phyloP scores from a whole-genome alignment of 768 basidiomycete species.

The Lentinula boryana region DNA sequence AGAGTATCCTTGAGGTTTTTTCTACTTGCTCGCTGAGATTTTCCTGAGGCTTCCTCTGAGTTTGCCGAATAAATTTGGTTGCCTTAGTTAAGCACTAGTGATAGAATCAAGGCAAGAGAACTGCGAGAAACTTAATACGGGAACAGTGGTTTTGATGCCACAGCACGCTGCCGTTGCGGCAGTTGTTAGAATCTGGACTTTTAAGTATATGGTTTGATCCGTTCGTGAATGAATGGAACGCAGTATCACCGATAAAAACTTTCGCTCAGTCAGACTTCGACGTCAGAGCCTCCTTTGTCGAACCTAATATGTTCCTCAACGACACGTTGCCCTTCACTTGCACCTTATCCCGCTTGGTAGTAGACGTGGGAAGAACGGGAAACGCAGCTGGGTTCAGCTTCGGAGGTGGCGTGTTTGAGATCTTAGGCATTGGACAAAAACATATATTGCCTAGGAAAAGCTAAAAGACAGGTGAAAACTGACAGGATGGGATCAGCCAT shows the following conservation, averaged over 20 bases:
- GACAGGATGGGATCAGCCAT: not conserved
- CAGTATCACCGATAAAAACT: too few relatives aligned
- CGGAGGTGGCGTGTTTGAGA: slow-evolving; percentile 25
- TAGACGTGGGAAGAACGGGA: slow-evolving; percentile 58
- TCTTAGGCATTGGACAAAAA: not conserved
- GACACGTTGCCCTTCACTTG: slow-evolving; percentile 59
- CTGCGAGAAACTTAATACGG: too few relatives aligned
- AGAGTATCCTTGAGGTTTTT: too few relatives aligned
- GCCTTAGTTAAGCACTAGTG: too few relatives aligned
- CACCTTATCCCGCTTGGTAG: slow-evolving; percentile 32
- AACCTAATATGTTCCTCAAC: slow-evolving; percentile 60
- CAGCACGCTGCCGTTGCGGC: not conserved
- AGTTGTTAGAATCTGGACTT: not conserved
- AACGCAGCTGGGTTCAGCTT: slow-evolving; percentile 53
- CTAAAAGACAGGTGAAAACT: too few relatives aligned
- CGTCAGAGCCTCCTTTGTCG: slow-evolving; percentile 24
- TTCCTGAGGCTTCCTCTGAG: too few relatives aligned
- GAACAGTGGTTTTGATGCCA: not conserved
- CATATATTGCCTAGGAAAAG: too few relatives aligned
- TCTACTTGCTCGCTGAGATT: not conserved
- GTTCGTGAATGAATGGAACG: not conserved
- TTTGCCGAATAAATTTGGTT: too few relatives aligned
- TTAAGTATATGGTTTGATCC: not conserved
- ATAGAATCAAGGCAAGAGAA: too few relatives aligned
- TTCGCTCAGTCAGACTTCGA: slow-evolving; percentile 16